Percentiles rank a stretch among this genome's conserved stretches.
Evolutionary conservation across 768 basidiomycete species (phyloP).

Genomic region (Galerina sulciceps): DNA sequence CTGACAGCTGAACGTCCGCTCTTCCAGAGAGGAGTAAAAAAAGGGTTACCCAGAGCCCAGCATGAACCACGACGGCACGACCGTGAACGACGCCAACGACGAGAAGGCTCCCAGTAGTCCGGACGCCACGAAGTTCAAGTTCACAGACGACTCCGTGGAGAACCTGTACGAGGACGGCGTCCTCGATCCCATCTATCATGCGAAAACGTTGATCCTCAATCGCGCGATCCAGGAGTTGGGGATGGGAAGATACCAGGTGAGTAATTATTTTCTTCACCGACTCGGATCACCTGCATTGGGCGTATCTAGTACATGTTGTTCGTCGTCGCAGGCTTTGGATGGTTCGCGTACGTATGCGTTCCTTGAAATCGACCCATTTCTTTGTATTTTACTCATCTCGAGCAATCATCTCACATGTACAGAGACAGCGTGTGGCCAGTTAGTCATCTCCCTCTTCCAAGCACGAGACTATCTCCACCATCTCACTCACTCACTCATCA

Average conservation of each 20-base stretch:
- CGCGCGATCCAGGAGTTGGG: conserved; percentile 68
- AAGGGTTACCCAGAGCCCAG: neutral
- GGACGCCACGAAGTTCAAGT: neutral
- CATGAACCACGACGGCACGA: neutral
- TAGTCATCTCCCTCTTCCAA: conserved; percentile 19
- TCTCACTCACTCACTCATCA: neutral
- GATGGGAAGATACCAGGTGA: conserved; percentile 71
- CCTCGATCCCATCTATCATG: conserved; percentile 62
- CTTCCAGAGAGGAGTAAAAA: neutral
- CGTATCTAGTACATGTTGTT: conserved; percentile 60
- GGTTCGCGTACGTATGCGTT: conserved; percentile 67
- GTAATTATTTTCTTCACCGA: neutral
- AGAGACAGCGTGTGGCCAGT: conserved; percentile 81
- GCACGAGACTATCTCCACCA: neutral
- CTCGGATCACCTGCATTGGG: neutral
- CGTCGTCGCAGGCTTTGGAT: conserved; percentile 73
- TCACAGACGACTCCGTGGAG: neutral
- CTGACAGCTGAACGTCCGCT: neutral
- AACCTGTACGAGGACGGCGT: conserved; percentile 27
- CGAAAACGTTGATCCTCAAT: conserved; percentile 61
- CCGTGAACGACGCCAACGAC: neutral
- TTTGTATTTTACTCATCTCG: neutral
- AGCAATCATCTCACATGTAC: conserved; percentile 4
- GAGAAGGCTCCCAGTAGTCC: conserved; percentile 3
- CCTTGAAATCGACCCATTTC: neutral